A percentile compares a stretch with the other conserved stretches of the same genome.
These are phyloP conservation scores for Chernovozyma sophiae-reginae DNA, from an alignment of 1,139 yeast species.

Conservation along the genomic window DNA sequence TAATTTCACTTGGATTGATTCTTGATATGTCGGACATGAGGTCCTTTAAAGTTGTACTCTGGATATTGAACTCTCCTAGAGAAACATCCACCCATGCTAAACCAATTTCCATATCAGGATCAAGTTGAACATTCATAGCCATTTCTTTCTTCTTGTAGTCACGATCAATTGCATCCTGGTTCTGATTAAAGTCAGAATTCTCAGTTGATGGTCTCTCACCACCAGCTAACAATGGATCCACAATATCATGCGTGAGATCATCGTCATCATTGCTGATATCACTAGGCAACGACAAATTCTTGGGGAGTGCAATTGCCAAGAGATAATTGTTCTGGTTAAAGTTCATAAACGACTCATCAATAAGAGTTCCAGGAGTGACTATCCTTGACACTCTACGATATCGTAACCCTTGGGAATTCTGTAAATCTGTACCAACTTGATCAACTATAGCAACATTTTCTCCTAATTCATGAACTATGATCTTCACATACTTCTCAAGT, in stretches of 20 bases:
- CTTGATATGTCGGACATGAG: conserved; percentile 59
- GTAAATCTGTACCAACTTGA: conserved; percentile 41
- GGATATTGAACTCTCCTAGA: conserved; percentile 71
- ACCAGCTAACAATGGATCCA: neutral
- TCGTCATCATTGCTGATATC: neutral
- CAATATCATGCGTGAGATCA: neutral
- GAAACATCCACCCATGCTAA: conserved; percentile 88
- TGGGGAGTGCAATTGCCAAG: conserved; percentile 60
- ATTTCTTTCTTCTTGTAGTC: conserved; percentile 1
- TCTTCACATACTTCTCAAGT: conserved; percentile 67
- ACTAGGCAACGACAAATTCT: conserved; percentile 20
- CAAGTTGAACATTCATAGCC: conserved; percentile 11
- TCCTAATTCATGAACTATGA: conserved; percentile 65
- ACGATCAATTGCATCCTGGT: conserved; percentile 25
- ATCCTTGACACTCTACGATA: conserved; percentile 74
- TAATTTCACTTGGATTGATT: conserved; percentile 64
- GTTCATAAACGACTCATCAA: conserved; percentile 82
- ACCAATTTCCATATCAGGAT: conserved; percentile 54
- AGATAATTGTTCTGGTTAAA: conserved; percentile 68
- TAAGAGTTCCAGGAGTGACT: conserved; percentile 88
- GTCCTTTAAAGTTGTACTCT: conserved; percentile 54
- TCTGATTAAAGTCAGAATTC: conserved; percentile 15
- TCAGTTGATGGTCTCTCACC: neutral
- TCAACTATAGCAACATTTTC: conserved; percentile 79
- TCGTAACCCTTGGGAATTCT: conserved; percentile 29